These are phyloP conservation scores for Boeremia lycopersici DNA, from an alignment of 2,329 filamentous ascomycete species.

Conservation along the genomic window DNA sequence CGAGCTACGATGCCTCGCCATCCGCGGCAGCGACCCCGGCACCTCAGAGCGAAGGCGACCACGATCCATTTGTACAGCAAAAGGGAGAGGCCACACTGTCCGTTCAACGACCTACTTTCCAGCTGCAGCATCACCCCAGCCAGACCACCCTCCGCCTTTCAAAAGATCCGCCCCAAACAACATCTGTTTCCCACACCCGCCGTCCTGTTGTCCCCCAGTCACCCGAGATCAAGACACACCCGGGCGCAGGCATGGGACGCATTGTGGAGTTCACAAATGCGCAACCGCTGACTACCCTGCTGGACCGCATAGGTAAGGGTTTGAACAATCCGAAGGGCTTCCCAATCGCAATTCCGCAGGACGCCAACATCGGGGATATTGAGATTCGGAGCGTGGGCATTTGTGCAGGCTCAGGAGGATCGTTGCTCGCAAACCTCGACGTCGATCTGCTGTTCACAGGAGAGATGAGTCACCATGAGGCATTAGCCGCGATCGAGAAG, in stretches of 20 bases:
- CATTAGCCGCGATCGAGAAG: constrained; percentile 81
- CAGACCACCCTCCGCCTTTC: constrained; percentile 47
- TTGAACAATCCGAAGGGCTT: constrained; percentile 72
- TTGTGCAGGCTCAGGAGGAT: constrained; percentile 86
- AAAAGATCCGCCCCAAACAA: constrained; percentile 26
- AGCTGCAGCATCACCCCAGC: constrained; percentile 57
- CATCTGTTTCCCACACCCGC: constrained; percentile 54
- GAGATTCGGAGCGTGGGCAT: constrained; percentile 75
- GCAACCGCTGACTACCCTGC: constrained; percentile 62
- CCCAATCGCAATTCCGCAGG: constrained; percentile 68
- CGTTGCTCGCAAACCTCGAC: constrained; percentile 70
- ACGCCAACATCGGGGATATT: constrained; percentile 59
- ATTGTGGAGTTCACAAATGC: constrained; percentile 61
- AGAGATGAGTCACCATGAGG: constrained; percentile 92
- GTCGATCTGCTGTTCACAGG: constrained; percentile 89
- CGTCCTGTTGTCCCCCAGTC: constrained; percentile 59
- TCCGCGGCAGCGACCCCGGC: constrained; percentile 62
- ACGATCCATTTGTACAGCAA: constrained; percentile 45
- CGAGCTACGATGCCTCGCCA: constrained; percentile 59
- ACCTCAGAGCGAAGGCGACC: constrained; percentile 20
- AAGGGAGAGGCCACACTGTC: background rate
- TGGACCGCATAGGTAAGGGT: constrained; percentile 64
- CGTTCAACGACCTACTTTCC: constrained; percentile 49
- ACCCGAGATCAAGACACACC: constrained; percentile 45
- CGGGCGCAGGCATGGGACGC: constrained; percentile 65